Evolutionary conservation across 2,329 filamentous ascomycete species (phyloP).

Genomic region (Aureobasidium sp.): DNA sequence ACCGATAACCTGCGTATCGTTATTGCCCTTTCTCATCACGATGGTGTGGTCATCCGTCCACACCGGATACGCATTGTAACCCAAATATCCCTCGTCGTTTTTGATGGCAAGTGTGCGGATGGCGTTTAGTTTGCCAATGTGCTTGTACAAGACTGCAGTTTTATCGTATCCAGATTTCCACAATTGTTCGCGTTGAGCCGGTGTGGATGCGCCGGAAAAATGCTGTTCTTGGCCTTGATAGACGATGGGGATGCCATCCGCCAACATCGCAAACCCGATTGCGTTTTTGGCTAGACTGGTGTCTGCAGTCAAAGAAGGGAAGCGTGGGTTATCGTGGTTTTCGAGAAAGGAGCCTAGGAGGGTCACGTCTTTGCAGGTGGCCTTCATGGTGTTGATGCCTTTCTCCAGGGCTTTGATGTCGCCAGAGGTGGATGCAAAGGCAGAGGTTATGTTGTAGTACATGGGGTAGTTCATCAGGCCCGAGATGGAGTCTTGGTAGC

Average conservation of each 20-base stretch:
- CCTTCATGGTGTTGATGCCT: conserved; percentile 28
- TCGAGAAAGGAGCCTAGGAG: conserved; percentile 34
- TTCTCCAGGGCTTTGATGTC: conserved; percentile 34
- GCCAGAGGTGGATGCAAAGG: conserved; percentile 31
- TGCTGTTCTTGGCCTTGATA: conserved; percentile 40
- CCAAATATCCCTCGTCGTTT: conserved; percentile 34
- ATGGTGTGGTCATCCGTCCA: conserved; percentile 39
- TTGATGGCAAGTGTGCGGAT: conserved; percentile 38
- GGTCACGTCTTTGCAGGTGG: conserved; percentile 32
- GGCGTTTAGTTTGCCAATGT: conserved; percentile 34
- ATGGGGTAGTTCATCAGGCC: conserved; percentile 42
- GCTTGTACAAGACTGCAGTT: conserved; percentile 34
- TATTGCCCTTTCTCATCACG: conserved; percentile 39
- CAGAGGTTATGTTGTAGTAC: conserved; percentile 33
- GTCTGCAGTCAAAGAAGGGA: conserved; percentile 33
- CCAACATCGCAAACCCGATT: conserved; percentile 33
- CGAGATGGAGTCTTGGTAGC: conserved; percentile 35
- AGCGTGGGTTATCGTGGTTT: conserved; percentile 37
- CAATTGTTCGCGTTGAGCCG: conserved; percentile 32
- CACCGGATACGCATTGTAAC: conserved; percentile 36
- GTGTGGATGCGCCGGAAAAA: conserved; percentile 29
- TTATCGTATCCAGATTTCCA: conserved; percentile 37
- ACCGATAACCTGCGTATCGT: conserved; percentile 37
- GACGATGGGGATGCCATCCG: conserved; percentile 38
- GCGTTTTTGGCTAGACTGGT: conserved; percentile 33